Evolutionary conservation across 805 yeast genomes (phyloP), one percentile per base, ranked within the genome.

Genomic region (Wickerhamiella brachini): DNA sequence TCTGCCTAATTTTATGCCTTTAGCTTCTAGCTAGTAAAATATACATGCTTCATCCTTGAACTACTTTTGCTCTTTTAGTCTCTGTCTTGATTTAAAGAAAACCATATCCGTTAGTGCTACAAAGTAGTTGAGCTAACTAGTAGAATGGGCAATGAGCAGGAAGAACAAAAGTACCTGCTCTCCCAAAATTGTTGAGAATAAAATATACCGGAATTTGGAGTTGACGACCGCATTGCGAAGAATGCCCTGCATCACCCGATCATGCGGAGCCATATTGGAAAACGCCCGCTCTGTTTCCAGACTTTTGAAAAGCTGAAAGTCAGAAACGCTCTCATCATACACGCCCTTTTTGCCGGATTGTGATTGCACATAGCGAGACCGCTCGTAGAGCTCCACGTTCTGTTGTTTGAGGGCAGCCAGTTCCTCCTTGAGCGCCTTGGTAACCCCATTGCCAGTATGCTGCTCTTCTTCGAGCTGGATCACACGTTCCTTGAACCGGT

Each of bases 381-480:
- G 77, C 59, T 89, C 96, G 62, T 85, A 86, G 44, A 90, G 70
- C 56, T 81, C 85, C 49, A 78, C 76, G 64, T 88, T 88, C 59
- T 89, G 95, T 45, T 71, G 70, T 64, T 83, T 81, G 59, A 89
- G 69, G 3, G 72, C 68, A 49, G 74, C 74, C 39, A 85, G 67
- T 58, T 86, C 87, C 49, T 82, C 66, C 53, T 80, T 79, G 56
- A 86, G 69, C 51, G 82, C 85, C 39, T 70, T 73, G 24, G 82
- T 72, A 41, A 73, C 71, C 20, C 68, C 63, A 49, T 71, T 71
- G 55, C 76, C 79, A 56, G 76, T 77, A 63, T 84, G 80, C 39
- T 81, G 60, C 59, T 87, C 95, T 51, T 83, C 83, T 64, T 90
- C 97, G 50, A 93, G 73, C 62, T 86, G 95, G 52, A 76, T 77